Evolutionary conservation across 192 early-diverging fungal genomes (phyloP).

Genomic region (Backusella mclennaniae): DNA sequence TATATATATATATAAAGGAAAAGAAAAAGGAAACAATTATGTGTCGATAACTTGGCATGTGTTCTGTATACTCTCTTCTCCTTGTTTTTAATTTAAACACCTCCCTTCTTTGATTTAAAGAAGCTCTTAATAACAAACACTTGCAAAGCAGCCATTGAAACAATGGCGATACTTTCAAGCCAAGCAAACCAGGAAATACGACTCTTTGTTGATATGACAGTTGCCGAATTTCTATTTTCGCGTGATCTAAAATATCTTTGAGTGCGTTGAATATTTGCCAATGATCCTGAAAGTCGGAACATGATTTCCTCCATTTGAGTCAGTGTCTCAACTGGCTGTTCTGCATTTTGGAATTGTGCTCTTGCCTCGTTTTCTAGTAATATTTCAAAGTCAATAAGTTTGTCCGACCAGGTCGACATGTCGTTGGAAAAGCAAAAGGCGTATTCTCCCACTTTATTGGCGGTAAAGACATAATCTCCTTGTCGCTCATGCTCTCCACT

Average conservation of each 20-base stretch:
- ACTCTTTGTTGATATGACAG: constrained; percentile 83
- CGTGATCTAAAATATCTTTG: constrained; percentile 89
- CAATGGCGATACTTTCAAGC: constrained; percentile 72
- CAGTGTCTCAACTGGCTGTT: constrained; percentile 30
- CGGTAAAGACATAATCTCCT: constrained; percentile 93
- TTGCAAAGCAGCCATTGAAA: constrained; percentile 86
- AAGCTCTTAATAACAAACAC: constrained; percentile 92
- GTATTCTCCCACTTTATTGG: constrained; percentile 86
- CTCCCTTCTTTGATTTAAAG: constrained; percentile 74
- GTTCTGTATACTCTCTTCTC: background rate
- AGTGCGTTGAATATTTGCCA: constrained; percentile 73
- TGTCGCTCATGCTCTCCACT: constrained; percentile 86
- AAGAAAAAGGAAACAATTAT: background rate
- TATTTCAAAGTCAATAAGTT: constrained; percentile 95
- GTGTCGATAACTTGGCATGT: background rate
- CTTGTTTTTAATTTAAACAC: constrained; percentile 42
- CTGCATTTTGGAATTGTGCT: constrained; percentile 38
- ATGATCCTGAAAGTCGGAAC: constrained; percentile 58
- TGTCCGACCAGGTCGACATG: constrained; percentile 93
- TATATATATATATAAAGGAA: background rate
- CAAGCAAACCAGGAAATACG: constrained; percentile 93
- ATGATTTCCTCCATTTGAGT: constrained; percentile 57
- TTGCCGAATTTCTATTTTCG: constrained; percentile 89
- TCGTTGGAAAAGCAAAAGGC: constrained; percentile 96
- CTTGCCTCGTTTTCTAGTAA: constrained; percentile 85